These are phyloP conservation scores for Guadua angustifolia DNA, from an alignment of 176 grass and related monocot genomes.

Conservation along the genomic window DNA sequence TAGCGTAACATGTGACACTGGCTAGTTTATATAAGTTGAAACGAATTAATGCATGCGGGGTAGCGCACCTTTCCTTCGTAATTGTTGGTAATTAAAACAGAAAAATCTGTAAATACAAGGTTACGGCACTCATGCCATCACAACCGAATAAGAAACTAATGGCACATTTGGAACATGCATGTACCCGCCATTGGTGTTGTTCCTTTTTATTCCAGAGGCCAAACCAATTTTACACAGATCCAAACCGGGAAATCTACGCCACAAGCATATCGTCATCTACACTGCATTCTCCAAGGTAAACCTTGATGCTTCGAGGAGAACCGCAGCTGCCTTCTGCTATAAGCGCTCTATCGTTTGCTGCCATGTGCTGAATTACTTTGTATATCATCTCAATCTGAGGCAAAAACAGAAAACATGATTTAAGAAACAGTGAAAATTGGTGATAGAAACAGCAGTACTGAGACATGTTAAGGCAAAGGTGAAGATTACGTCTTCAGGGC, in stretches of 20 bases:
- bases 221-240: slow-evolving; percentile 50
- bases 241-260: slow-evolving; percentile 29
- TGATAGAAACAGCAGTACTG: not conserved
- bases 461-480: not conserved
- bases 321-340: slow-evolving; percentile 94
- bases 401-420: not conserved
- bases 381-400: slow-evolving; percentile 98
- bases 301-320: slow-evolving; percentile 88
- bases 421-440: slow-evolving; percentile 12
- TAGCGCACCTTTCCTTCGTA: not conserved
- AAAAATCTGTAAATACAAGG: slow-evolving; percentile 24
- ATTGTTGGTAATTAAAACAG: not conserved
- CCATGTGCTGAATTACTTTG: slow-evolving; percentile 98
- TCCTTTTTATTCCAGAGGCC: slow-evolving; percentile 44
- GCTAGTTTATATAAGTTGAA: not conserved
- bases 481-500: slow-evolving; percentile 71
- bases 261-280: slow-evolving; percentile 64
- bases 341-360: slow-evolving; percentile 95
- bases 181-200: not conserved
- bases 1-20: too few species aligned
- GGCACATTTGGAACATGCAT: slow-evolving; percentile 35
- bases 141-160: slow-evolving; percentile 35
- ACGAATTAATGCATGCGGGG: not conserved
- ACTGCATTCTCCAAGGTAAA: slow-evolving; percentile 85
- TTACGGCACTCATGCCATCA: slow-evolving; percentile 22